Evolutionary conservation across 2,329 filamentous ascomycete species (phyloP).

Genomic region (Fusarium pseudonygamai): DNA sequence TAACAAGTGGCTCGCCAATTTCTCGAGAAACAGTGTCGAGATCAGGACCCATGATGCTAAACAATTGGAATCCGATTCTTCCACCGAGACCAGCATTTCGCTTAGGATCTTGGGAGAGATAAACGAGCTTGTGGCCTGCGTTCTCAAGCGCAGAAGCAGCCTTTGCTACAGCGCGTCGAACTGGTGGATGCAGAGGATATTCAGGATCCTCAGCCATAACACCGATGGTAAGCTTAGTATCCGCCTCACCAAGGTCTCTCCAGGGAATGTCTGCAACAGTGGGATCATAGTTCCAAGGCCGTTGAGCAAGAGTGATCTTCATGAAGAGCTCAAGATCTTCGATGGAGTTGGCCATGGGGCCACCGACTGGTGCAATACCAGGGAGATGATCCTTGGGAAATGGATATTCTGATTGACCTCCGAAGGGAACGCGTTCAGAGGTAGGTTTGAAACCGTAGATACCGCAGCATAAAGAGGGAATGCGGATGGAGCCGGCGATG

Average conservation of each 20-base stretch:
- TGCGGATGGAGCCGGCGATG: constrained; percentile 60
- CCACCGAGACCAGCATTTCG: constrained; percentile 18
- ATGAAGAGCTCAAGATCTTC: constrained; percentile 46
- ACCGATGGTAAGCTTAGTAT: constrained; percentile 53
- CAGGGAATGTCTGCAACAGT: constrained; percentile 56
- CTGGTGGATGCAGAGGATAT: constrained; percentile 61
- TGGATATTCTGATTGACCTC: constrained; percentile 32
- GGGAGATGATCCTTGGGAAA: constrained; percentile 24
- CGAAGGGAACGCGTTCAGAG: constrained; percentile 62
- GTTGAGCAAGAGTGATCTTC: constrained; percentile 49
- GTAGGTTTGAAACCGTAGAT: constrained; percentile 66
- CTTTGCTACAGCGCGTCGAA: constrained; percentile 55
- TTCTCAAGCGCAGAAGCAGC: constrained; percentile 51
- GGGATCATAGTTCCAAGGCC: constrained; percentile 58
- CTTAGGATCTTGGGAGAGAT: constrained; percentile 40
- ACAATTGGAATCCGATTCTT: constrained; percentile 36
- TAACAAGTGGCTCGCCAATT: constrained; percentile 31
- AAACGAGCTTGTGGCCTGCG: constrained; percentile 57
- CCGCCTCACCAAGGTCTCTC: constrained; percentile 45
- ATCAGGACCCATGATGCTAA: constrained; percentile 20
- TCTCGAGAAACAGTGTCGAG: constrained; percentile 19
- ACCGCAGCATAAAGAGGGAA: constrained; percentile 62
- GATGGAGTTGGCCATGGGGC: constrained; percentile 54
- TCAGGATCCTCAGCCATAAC: constrained; percentile 57
- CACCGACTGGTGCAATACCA: constrained; percentile 51